These are phyloP conservation scores for Rhodotorula mucilaginosa DNA, from an alignment of 1,284 basidiomycete genomes.

Conservation along the genomic window DNA sequence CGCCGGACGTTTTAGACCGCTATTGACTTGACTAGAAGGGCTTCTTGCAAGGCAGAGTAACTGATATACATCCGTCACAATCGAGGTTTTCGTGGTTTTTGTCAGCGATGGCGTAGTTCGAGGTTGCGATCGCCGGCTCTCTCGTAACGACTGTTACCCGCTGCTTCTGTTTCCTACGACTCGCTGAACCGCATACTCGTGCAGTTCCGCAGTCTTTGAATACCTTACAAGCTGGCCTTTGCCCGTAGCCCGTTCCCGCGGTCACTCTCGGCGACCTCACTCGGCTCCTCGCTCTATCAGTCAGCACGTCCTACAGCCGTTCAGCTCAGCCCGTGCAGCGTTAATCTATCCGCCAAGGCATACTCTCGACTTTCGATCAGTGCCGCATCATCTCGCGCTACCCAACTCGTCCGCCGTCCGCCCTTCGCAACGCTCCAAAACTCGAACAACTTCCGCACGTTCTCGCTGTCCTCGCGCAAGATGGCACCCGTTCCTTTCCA, in stretches of 20 bases:
- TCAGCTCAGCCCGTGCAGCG: no score
- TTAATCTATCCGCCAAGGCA: no score
- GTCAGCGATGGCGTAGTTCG: background rate
- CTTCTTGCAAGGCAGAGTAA: no score
- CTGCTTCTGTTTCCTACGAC: background rate
- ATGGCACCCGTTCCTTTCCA: conserved; percentile 42
- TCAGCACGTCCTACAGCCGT: no score
- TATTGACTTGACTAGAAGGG: background rate
- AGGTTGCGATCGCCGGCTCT: background rate
- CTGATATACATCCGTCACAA: no score
- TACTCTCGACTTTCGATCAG: background rate
- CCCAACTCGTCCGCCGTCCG: no score
- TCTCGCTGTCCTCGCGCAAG: conserved; percentile 9
- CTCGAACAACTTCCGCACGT: background rate
- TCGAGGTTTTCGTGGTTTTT: background rate
- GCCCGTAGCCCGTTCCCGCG: no score
- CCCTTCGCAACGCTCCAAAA: background rate
- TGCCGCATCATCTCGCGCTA: background rate
- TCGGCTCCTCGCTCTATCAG: no score
- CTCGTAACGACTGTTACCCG: background rate
- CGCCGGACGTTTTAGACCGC: background rate
- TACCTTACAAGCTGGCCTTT: no score
- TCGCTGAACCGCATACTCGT: background rate
- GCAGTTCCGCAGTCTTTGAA: no score
- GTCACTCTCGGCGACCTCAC: no score